Conservation (phyloP, 2,329 filamentous ascomycete species). For the Sporothrix globosa region DNA sequence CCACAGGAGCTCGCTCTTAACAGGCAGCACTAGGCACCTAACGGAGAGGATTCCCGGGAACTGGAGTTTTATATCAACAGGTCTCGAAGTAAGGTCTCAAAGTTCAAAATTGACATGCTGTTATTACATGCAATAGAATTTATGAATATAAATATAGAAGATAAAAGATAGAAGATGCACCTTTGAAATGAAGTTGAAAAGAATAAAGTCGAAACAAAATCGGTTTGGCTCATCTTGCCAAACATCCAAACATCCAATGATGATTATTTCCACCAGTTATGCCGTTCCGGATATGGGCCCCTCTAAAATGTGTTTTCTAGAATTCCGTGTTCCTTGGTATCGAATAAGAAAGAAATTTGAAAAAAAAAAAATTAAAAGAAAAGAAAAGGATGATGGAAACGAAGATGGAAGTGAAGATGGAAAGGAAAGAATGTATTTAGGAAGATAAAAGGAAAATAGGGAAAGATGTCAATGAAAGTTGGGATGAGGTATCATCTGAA, state of each 20-base stretch:
- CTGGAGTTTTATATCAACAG: background rate
- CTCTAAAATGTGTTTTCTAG: background rate
- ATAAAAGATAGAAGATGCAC: background rate
- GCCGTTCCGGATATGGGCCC: background rate
- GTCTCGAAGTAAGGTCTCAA: background rate
- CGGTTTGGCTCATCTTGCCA: background rate
- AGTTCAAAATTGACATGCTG: too few relatives aligned
- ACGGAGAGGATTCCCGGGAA: background rate
- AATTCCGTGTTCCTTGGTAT: conserved; percentile 18
- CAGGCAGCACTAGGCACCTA: conserved; percentile 9
- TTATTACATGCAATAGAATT: background rate
- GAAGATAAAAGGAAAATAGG: background rate
- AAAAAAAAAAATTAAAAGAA: background rate
- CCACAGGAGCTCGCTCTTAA: conserved; percentile 16
- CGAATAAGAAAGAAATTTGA: background rate
- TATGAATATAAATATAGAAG: background rate
- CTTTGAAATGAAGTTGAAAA: background rate
- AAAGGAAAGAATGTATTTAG: background rate
- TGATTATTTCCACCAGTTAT: background rate
- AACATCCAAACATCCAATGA: background rate
- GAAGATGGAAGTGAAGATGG: background rate
- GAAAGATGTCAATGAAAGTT: conserved; percentile 2
- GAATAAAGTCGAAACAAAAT: background rate
- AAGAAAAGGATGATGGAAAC: too few relatives aligned
- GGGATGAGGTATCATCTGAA: background rate